Evolutionary conservation across 768 basidiomycete genomes (phyloP).

Genomic region (Boletus pseudopeckii): DNA sequence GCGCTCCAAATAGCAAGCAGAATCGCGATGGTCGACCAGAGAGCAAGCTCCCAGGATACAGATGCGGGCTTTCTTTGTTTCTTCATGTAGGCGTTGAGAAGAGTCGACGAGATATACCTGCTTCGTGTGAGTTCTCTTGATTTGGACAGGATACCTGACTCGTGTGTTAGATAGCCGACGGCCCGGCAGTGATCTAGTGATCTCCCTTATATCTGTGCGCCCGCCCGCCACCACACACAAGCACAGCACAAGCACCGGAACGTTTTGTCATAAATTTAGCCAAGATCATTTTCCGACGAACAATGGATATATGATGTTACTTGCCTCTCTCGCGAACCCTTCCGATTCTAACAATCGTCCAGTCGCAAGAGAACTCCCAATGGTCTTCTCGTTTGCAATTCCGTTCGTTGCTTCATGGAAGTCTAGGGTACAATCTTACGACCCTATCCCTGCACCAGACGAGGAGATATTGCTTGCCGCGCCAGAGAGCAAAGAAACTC

Average conservation of each 20-base stretch:
- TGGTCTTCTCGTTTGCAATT: constrained; percentile 2
- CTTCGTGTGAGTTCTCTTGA: constrained; percentile 4
- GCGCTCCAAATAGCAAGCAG: constrained; percentile 23
- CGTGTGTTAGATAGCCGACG: not conserved
- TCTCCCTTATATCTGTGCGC: not conserved
- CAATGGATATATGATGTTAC: constrained; percentile 4
- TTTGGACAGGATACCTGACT: not conserved
- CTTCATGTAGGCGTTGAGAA: constrained; percentile 9
- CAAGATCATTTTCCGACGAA: not conserved
- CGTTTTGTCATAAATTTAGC: not conserved
- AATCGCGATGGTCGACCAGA: constrained; percentile 20
- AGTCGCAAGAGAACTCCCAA: not conserved
- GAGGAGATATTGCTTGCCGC: constrained; percentile 14
- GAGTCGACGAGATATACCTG: not conserved
- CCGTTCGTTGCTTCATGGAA: not conserved
- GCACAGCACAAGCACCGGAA: constrained; percentile 11
- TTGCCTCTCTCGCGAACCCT: not conserved
- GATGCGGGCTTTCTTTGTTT: constrained; percentile 3
- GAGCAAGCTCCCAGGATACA: constrained; percentile 16
- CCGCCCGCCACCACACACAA: not conserved
- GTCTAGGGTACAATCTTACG: constrained; percentile 7
- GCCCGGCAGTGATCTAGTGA: not conserved
- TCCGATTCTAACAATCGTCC: not conserved
- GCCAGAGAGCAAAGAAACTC: not conserved
- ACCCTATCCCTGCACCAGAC: constrained; percentile 11